phyloP scores from a whole-genome alignment of 1,284 basidiomycete species.

The Amanita bisporigera region DNA sequence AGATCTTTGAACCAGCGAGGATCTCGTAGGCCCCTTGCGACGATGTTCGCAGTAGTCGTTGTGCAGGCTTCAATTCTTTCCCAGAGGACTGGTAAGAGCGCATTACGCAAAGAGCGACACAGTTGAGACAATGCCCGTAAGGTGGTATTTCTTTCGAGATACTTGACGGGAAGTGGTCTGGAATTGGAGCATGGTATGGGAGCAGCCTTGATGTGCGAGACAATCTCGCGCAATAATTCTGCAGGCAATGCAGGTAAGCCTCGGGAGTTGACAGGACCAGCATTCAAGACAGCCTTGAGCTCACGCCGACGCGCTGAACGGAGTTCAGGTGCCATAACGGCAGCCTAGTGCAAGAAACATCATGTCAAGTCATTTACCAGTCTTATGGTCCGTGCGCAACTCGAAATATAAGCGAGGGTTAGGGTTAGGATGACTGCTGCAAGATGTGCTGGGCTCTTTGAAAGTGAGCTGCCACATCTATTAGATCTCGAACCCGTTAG shows the following conservation, averaged over 20 bases:
- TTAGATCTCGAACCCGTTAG: too few relatives aligned
- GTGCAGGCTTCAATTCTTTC: too few relatives aligned
- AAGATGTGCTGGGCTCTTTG: too few relatives aligned
- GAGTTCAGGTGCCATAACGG: not conserved
- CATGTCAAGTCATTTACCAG: too few relatives aligned
- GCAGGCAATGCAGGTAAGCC: slow-evolving; percentile 23
- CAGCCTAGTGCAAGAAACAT: too few relatives aligned
- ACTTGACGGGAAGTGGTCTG: not conserved
- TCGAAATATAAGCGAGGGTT: too few relatives aligned
- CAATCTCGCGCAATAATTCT: slow-evolving; percentile 26
- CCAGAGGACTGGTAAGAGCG: too few relatives aligned
- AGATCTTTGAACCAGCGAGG: slow-evolving; percentile 9
- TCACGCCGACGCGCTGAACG: not conserved
- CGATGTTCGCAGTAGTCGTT: too few relatives aligned
- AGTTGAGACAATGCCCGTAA: slow-evolving; percentile 15
- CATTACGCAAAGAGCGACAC: too few relatives aligned
- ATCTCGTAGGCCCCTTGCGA: not conserved
- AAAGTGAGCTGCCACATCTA: too few relatives aligned
- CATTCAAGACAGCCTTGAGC: not conserved
- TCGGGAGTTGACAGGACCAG: slow-evolving; percentile 11
- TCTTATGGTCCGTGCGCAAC: too few relatives aligned
- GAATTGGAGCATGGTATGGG: slow-evolving; percentile 10
- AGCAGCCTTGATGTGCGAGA: slow-evolving; percentile 17
- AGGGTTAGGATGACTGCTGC: too few relatives aligned
- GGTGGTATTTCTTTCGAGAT: slow-evolving; percentile 10